phyloP scores from a whole-genome alignment of 2,329 filamentous ascomycete genomes.

The Grosmannia serpens region DNA sequence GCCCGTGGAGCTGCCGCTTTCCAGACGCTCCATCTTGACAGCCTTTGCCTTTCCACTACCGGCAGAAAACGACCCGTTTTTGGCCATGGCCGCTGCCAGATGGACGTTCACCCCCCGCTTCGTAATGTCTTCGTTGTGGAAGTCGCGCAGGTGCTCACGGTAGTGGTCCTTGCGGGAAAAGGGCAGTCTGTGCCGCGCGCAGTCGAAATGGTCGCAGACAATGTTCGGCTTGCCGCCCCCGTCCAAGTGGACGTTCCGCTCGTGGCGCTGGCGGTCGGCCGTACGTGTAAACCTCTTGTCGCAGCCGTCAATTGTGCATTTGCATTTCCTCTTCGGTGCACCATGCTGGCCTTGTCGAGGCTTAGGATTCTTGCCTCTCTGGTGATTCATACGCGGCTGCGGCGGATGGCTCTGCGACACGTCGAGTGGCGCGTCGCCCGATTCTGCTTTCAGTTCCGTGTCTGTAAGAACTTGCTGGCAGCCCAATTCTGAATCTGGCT shows the following conservation, averaged over 20 bases:
- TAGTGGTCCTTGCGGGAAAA: constrained; percentile 46
- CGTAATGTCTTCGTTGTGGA: constrained; percentile 42
- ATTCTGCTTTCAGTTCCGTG: background rate
- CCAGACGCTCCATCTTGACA: too few relatives aligned
- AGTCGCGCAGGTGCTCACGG: constrained; percentile 44
- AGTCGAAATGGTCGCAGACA: constrained; percentile 40
- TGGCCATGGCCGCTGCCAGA: background rate
- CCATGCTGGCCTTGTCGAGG: background rate
- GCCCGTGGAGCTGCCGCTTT: too few relatives aligned
- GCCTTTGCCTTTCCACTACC: background rate
- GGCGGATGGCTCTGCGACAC: background rate
- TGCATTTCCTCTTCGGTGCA: background rate
- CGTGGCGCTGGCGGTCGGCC: constrained; percentile 44
- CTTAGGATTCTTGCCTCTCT: background rate
- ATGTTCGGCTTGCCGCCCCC: constrained; percentile 29
- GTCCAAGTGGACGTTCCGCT: constrained; percentile 34
- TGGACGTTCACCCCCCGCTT: constrained; percentile 26
- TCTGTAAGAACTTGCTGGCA: too few relatives aligned
- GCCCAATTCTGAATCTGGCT: too few relatives aligned
- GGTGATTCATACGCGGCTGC: background rate
- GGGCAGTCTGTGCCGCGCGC: constrained; percentile 30
- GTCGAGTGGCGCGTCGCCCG: background rate
- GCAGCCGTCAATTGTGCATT: background rate
- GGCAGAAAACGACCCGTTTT: background rate
- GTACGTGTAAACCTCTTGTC: constrained; percentile 36